A percentile compares a stretch with the other conserved stretches of the same genome.
These are phyloP conservation scores for Cinnamomum micranthum DNA, from an alignment of 164 flowering plant species.

Conservation along the genomic window DNA sequence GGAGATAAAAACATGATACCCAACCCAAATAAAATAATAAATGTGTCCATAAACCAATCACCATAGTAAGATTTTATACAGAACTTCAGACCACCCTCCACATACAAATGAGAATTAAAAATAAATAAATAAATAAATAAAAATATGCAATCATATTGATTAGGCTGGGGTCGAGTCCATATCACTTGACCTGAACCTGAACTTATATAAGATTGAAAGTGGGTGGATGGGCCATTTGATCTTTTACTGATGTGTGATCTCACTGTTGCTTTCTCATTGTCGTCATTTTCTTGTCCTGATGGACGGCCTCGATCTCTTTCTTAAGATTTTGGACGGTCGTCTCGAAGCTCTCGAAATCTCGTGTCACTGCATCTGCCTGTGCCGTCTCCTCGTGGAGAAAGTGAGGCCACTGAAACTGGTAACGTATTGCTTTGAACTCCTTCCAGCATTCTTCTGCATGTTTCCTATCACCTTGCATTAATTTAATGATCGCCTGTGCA, in stretches of 20 bases:
- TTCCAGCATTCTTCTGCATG: background rate
- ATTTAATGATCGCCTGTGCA: background rate
- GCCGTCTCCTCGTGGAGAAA: background rate
- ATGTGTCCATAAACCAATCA: too few species aligned
- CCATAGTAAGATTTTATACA: too few species aligned
- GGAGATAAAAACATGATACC: too few species aligned
- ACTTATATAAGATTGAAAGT: background rate
- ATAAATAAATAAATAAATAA: too few species aligned
- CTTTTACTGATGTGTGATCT: too few species aligned
- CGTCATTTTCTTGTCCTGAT: background rate
- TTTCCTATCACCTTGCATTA: background rate
- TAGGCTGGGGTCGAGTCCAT: background rate
- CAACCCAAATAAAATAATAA: too few species aligned
- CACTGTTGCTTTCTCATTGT: background rate
- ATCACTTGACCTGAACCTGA: too few species aligned
- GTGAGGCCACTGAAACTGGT: background rate
- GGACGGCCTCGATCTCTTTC: slow-evolving; percentile 1
- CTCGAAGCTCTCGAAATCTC: background rate
- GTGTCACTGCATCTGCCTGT: background rate
- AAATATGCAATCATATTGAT: background rate
- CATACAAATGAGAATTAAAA: too few species aligned
- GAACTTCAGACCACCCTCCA: too few species aligned
- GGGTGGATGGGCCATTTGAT: background rate
- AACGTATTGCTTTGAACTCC: background rate
- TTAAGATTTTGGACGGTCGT: background rate